phyloP scores from a whole-genome alignment of 352 stramenopile genomes.

The Phytophthora hibernalis region DNA sequence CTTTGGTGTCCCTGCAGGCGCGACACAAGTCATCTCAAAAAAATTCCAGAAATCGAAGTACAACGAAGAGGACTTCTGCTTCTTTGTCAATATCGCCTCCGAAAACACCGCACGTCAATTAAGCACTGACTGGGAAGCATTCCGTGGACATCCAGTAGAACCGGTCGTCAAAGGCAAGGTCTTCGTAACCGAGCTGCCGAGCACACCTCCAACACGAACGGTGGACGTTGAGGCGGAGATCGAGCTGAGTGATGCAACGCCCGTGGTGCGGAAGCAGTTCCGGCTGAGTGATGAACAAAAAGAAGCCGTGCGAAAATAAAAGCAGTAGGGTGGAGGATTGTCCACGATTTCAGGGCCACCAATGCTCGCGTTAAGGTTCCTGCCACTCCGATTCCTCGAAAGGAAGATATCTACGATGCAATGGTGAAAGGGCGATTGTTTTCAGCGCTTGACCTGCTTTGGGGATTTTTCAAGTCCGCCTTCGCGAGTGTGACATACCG shows the following conservation, averaged over 20 bases:
- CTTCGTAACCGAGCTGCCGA: not conserved
- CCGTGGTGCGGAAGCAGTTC: not conserved
- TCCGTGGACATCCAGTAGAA: not conserved
- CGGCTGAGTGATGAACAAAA: not conserved
- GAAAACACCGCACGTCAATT: not conserved
- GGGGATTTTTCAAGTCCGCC: slow-evolving; percentile 3
- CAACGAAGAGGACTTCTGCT: not conserved
- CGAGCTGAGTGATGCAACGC: not conserved
- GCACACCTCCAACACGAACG: not conserved
- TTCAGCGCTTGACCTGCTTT: not conserved
- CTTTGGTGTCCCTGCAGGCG: not conserved
- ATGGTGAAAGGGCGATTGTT: not conserved
- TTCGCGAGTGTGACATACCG: not conserved
- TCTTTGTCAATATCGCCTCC: not conserved
- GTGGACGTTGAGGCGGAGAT: not conserved
- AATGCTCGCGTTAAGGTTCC: not conserved
- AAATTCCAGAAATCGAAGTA: too few species aligned
- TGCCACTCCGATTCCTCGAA: not conserved
- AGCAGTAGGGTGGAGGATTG: not conserved
- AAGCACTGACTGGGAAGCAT: not conserved
- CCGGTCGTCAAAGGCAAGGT: not conserved
- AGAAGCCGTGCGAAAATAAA: not conserved
- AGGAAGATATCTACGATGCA: slow-evolving; percentile 6
- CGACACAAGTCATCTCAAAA: not conserved
- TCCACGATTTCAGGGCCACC: not conserved